phyloP scores from a whole-genome alignment of 148 eudicot genomes.

The Cornus kousa region DNA sequence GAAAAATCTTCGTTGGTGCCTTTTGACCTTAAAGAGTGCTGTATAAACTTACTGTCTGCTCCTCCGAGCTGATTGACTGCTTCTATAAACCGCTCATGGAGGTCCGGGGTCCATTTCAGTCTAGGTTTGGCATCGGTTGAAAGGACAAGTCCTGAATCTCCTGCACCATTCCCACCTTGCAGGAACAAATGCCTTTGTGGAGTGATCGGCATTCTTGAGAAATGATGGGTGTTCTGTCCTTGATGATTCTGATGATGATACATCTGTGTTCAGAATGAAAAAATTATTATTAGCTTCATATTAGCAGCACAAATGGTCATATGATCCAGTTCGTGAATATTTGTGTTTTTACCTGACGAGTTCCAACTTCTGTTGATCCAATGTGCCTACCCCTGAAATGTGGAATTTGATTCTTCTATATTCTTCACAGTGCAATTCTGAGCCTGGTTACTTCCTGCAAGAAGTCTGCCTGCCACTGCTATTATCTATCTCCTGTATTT shows the following conservation, averaged over 20 bases:
- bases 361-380: neutral
- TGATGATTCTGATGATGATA: conserved; percentile 58
- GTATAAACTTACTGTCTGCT: conserved; percentile 71
- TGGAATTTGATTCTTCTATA: conserved; percentile 1
- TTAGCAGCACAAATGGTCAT: conserved; percentile 12
- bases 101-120: conserved; percentile 91
- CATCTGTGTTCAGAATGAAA: conserved; percentile 34
- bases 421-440: conserved; percentile 7
- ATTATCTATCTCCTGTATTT: conserved; percentile 23
- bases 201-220: conserved; percentile 51
- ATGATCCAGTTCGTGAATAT: neutral
- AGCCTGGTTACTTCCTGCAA: conserved; percentile 13
- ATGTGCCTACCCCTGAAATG: neutral
- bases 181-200: conserved; percentile 72
- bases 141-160: conserved; percentile 80
- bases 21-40: neutral
- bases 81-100: conserved; percentile 80
- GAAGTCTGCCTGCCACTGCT: conserved; percentile 25
- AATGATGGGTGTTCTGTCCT: conserved; percentile 50
- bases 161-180: conserved; percentile 58
- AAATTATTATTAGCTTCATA: conserved; percentile 25
- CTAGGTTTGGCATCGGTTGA: conserved; percentile 95
- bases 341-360: conserved; percentile 11
- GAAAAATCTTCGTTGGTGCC: neutral
- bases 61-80: conserved; percentile 96